Evolutionary conservation across 1,139 yeast species (phyloP), one percentile per base, ranked within the genome.

Genomic region (Insectozyma bohioensis): DNA sequence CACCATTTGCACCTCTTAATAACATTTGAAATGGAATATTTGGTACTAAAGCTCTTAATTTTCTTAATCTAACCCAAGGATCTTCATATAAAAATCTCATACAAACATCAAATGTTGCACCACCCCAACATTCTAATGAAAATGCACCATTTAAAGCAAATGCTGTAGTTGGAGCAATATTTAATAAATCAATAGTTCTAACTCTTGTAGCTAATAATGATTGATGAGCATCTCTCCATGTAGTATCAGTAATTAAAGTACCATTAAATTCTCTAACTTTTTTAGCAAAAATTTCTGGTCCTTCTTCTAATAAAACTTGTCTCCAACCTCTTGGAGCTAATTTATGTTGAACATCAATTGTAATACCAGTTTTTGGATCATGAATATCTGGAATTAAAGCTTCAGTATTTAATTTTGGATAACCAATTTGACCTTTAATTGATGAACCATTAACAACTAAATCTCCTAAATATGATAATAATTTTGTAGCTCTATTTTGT

Each of bases 181-280:
- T 85, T 38, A 83, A 69, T 53, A 92, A 69, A 61, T 92, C 99
- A 51, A 85, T 76, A 18, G 98, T 94, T 67, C 99, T 82, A 24
- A 92, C 95, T 65, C 98, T 84, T 26, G 98, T 94, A 6, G 99
- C 99, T 51, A 92, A 73, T 49, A 92, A 68, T n/a, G 97, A 88
- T 72, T 92, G 99, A 65, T 94, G 98, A 24, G 98, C 98, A 64
- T 92, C 99, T 79, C 99, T 86, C 99, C 99, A 92, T 11, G 99
- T 92, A 35, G 99, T 92, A 61, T 92, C 99, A 85, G 94, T 94
- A 50, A 92, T 67, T 59, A 92, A 72, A 45, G 95, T 82, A 52
- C 98, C 98, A 36, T 86, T 70, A 63, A 80, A 82, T 18, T 67
- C 61, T 61, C 97, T 80, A 41, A 94, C 95, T 52, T 86, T 82